Percentiles rank a stretch among this genome's conserved stretches.
Evolutionary conservation across 78 protist species (phyloP).

Genomic region (Creolimax fragrantissima): DNA sequence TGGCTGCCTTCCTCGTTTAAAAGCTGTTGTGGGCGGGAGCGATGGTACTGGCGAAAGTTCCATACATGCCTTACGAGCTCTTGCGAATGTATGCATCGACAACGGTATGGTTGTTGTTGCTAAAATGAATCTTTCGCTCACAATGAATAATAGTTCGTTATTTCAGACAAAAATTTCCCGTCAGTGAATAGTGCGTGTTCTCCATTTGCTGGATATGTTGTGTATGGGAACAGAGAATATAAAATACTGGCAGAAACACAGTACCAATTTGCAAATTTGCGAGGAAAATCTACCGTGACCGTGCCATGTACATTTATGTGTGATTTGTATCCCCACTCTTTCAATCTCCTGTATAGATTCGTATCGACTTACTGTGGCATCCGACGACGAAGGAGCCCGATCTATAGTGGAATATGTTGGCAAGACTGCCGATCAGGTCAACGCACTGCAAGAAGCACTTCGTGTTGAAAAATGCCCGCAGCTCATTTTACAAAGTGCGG

Average conservation of each 20-base stretch:
- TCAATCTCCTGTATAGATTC: not conserved
- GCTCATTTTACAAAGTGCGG: not conserved
- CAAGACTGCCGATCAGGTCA: not conserved
- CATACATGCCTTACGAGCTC: not conserved
- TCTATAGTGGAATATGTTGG: not conserved
- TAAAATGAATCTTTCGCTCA: too few relatives aligned
- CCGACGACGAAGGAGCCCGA: not conserved
- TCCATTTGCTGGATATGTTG: too few relatives aligned
- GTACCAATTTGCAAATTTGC: too few relatives aligned
- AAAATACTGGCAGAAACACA: too few relatives aligned
- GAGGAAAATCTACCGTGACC: too few relatives aligned
- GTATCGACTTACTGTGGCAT: not conserved
- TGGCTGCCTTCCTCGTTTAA: not conserved
- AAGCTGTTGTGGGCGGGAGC: not conserved
- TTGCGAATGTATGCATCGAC: not conserved
- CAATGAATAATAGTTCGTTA: too few relatives aligned
- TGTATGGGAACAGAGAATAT: too few relatives aligned
- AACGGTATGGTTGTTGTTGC: not conserved
- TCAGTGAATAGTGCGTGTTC: too few relatives aligned
- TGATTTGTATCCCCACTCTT: too few relatives aligned
- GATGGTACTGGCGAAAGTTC: not conserved
- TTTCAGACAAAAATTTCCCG: too few relatives aligned
- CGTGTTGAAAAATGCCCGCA: not conserved
- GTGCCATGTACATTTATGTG: too few relatives aligned
- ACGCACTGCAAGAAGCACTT: not conserved